These are phyloP conservation scores for Triglochin maritima DNA, from an alignment of 106 monocot species.

Conservation along the genomic window DNA sequence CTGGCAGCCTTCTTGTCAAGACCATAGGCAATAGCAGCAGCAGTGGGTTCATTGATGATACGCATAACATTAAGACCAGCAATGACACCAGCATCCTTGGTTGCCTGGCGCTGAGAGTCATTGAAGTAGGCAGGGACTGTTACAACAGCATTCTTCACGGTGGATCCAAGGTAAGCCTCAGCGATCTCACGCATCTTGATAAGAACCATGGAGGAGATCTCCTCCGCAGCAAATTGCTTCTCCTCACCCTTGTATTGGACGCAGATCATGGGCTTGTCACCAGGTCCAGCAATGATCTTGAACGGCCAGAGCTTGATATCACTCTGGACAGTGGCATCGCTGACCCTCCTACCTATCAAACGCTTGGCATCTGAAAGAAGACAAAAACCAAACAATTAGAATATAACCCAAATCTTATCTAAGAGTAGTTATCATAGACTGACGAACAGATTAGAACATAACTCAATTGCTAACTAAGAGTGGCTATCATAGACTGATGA, in stretches of 20 bases:
- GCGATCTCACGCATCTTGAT: constrained; percentile 20
- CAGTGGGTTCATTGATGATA: constrained; percentile 17
- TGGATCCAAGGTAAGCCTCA: constrained; percentile 14
- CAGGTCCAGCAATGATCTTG: constrained; percentile 14
- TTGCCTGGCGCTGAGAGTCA: constrained; percentile 15
- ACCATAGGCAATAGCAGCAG: constrained; percentile 18
- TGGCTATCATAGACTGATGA: too few species aligned
- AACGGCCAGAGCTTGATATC: constrained; percentile 20
- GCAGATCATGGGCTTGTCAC: constrained; percentile 17
- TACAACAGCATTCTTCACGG: constrained; percentile 14
- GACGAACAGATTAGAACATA: neutral
- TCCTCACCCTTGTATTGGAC: constrained; percentile 15
- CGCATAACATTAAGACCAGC: constrained; percentile 18
- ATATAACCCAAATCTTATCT: neutral
- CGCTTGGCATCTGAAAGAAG: constrained; percentile 14
- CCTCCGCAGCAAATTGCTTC: constrained; percentile 16
- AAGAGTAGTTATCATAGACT: too few species aligned
- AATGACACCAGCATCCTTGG: constrained; percentile 18
- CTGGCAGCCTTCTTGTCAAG: constrained; percentile 27
- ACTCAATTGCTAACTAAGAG: neutral
- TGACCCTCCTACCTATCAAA: constrained; percentile 9
- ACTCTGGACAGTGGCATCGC: constrained; percentile 8
- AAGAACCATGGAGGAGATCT: constrained; percentile 20
- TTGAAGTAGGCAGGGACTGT: constrained; percentile 18
- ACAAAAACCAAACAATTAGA: neutral